Evolutionary conservation across 805 yeast genomes (phyloP).

Genomic region (Lachancea meyersii): DNA sequence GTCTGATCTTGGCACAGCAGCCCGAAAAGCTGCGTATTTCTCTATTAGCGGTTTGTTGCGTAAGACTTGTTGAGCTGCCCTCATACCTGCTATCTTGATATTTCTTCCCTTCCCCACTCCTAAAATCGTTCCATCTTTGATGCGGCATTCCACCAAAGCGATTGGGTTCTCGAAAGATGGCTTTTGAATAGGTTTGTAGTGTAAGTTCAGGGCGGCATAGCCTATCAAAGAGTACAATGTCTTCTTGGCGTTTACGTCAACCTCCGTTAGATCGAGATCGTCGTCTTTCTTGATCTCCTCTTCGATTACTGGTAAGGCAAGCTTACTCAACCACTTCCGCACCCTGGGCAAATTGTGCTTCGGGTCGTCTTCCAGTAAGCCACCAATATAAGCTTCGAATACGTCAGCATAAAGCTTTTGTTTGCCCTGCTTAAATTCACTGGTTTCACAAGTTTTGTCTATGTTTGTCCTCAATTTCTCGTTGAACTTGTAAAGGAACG

Average conservation of each 20-base stretch:
- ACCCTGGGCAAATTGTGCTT: constrained; percentile 42
- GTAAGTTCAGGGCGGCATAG: constrained; percentile 57
- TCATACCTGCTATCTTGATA: constrained; percentile 68
- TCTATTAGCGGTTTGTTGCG: constrained; percentile 52
- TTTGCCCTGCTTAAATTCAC: constrained; percentile 42
- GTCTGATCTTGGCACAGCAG: constrained; percentile 42
- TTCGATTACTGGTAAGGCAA: constrained; percentile 44
- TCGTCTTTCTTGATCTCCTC: constrained; percentile 19
- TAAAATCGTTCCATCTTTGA: constrained; percentile 54
- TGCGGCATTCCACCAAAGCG: constrained; percentile 58
- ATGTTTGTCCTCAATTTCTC: constrained; percentile 46
- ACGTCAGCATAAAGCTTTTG: constrained; percentile 79
- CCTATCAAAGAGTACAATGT: constrained; percentile 77
- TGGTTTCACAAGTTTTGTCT: constrained; percentile 29
- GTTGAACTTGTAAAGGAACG: constrained; percentile 62
- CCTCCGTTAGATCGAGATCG: constrained; percentile 29
- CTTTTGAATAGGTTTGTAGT: constrained; percentile 42
- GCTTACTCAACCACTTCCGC: constrained; percentile 48
- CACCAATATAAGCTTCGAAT: constrained; percentile 93
- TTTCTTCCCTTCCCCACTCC: constrained; percentile 70
- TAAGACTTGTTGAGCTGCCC: constrained; percentile 82
- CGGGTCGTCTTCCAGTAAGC: constrained; percentile 52
- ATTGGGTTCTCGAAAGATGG: constrained; percentile 34
- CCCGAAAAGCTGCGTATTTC: constrained; percentile 53
- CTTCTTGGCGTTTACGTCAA: constrained; percentile 67